phyloP scores from a whole-genome alignment of 2,329 filamentous ascomycete genomes.

The Colletotrichum sp. region DNA sequence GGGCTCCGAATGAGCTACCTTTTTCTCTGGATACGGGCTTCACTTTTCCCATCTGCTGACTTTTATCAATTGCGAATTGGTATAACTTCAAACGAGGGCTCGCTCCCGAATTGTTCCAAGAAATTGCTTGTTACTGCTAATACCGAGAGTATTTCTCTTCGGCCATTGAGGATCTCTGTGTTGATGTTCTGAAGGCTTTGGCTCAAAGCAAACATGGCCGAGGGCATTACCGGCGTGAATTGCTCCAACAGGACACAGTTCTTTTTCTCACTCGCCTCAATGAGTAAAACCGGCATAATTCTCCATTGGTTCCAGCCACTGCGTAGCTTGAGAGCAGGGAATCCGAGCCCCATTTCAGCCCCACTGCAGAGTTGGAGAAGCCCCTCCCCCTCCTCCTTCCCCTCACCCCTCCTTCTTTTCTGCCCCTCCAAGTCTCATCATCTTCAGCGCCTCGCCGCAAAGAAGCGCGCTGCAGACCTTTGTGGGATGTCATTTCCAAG shows the following conservation, averaged over 20 bases:
- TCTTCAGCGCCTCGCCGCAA: neutral
- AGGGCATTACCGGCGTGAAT: conserved; percentile 9
- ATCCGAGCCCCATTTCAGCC: neutral
- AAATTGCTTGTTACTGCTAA: neutral
- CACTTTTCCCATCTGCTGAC: neutral
- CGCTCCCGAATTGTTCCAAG: neutral
- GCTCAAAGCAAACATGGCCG: neutral
- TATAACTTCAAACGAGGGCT: neutral
- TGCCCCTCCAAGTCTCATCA: conserved; percentile 3
- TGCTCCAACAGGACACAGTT: neutral
- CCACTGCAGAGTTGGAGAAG: neutral
- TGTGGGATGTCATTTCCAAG: neutral
- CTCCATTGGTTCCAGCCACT: neutral
- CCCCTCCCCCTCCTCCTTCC: conserved; percentile 11
- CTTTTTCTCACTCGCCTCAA: neutral
- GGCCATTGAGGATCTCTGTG: neutral
- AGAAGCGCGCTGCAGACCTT: neutral
- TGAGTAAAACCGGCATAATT: conserved; percentile 3
- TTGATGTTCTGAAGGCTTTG: neutral
- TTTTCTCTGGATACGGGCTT: neutral
- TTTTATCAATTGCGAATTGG: neutral
- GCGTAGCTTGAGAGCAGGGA: neutral
- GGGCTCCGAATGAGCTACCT: neutral
- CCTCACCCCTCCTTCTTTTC: neutral
- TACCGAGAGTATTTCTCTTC: neutral